phyloP scores from a whole-genome alignment of 345 rosid genomes.

The Moricandia moricandioides region DNA sequence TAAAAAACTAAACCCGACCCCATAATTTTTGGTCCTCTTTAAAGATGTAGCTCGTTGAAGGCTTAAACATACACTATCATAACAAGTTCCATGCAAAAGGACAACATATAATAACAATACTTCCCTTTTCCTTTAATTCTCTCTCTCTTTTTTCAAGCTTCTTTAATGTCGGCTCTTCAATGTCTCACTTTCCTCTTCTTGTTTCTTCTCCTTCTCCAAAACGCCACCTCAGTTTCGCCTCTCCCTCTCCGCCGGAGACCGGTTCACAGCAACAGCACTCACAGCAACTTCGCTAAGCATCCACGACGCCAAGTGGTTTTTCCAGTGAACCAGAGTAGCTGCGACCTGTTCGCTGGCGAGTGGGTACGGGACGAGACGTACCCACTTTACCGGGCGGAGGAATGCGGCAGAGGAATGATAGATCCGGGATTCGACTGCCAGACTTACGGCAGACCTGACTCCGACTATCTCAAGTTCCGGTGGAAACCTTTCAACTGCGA shows the following conservation, averaged over 20 bases:
- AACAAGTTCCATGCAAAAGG: constrained; percentile 33
- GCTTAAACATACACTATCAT: constrained; percentile 17
- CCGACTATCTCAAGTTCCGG: constrained; percentile 75
- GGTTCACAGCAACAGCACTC: neutral
- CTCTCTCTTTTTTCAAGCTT: constrained; percentile 14
- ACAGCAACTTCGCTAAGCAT: constrained; percentile 30
- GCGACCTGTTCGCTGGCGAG: constrained; percentile 56
- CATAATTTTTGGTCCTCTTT: constrained; percentile 7
- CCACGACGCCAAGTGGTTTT: constrained; percentile 17
- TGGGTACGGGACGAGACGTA: constrained; percentile 78
- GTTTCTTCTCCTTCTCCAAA: constrained; percentile 23
- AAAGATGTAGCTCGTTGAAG: constrained; percentile 8
- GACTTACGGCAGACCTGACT: constrained; percentile 82
- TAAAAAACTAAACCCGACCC: constrained; percentile 4
- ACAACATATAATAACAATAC: constrained; percentile 19
- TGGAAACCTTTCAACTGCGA: constrained; percentile 86
- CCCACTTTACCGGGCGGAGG: constrained; percentile 58
- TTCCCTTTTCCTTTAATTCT: neutral
- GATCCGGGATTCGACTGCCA: constrained; percentile 81
- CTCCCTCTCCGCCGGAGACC: constrained; percentile 16
- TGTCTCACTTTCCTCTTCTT: constrained; percentile 27
- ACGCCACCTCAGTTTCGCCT: constrained; percentile 12
- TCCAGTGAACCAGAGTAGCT: constrained; percentile 37
- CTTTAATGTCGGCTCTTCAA: constrained; percentile 28
- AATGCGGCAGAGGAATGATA: constrained; percentile 58